These are phyloP conservation scores for Halophytophthora batemanensis DNA, from an alignment of 352 stramenopile species.

Conservation along the genomic window DNA sequence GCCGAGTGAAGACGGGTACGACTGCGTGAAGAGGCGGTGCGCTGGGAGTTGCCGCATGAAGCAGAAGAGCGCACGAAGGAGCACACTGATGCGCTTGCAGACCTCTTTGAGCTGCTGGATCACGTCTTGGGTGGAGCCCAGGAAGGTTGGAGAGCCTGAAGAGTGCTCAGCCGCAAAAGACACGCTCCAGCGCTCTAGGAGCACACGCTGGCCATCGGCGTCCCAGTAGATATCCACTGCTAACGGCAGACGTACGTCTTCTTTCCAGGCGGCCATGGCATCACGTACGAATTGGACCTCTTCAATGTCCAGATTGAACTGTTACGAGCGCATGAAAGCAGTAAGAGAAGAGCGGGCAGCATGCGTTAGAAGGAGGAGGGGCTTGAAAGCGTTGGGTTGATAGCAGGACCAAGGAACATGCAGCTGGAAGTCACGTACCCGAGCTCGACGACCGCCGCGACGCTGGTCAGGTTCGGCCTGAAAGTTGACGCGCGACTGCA, in stretches of 20 bases:
- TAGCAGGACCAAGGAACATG: too few species aligned
- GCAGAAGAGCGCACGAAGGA: constrained; percentile 68
- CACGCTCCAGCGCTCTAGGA: constrained; percentile 79
- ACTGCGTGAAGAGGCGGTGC: constrained; percentile 62
- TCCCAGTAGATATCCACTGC: constrained; percentile 71
- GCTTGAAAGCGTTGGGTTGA: too few species aligned
- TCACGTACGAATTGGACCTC: constrained; percentile 68
- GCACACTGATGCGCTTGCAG: constrained; percentile 72
- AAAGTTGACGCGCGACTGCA: constrained; percentile 78
- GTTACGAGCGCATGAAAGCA: too few species aligned
- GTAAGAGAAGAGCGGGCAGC: too few species aligned
- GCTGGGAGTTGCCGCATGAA: constrained; percentile 76
- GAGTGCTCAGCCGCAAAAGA: constrained; percentile 28
- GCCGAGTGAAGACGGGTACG: constrained; percentile 59
- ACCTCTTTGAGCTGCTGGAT: constrained; percentile 81
- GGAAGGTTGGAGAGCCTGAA: constrained; percentile 2
- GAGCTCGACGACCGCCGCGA: constrained; percentile 46
- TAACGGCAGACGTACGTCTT: constrained; percentile 69
- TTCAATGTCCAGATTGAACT: constrained; percentile 86
- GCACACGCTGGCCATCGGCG: constrained; percentile 38
- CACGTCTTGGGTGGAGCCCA: constrained; percentile 50
- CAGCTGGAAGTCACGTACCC: too few species aligned
- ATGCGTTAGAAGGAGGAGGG: too few species aligned
- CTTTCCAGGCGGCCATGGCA: constrained; percentile 58
- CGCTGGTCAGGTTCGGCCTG: constrained; percentile 43